A percentile compares a stretch with the other conserved stretches of the same genome.
Conservation (phyloP, 2,329 filamentous ascomycete genomes). For the Monilinia aucupariae region DNA sequence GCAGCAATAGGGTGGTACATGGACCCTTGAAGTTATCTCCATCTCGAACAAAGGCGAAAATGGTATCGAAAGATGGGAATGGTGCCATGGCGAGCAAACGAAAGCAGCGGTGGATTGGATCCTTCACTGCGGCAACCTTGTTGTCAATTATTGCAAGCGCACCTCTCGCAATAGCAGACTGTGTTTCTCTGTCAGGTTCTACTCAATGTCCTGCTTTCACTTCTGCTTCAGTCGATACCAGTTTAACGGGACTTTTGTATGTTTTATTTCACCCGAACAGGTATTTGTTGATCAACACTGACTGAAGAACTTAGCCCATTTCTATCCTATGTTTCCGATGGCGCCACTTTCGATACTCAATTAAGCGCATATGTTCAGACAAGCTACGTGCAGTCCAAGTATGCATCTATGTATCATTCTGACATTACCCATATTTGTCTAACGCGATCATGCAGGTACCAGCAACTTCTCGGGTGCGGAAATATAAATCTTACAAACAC, state of each 20-base stretch:
- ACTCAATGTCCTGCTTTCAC: slow-evolving; percentile 67
- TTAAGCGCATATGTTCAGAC: slow-evolving; percentile 68
- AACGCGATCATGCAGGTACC: slow-evolving; percentile 57
- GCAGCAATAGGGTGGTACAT: slow-evolving; percentile 14
- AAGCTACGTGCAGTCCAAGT: slow-evolving; percentile 75
- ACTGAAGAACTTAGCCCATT: slow-evolving; percentile 60
- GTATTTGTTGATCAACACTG: slow-evolving; percentile 15
- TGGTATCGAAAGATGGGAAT: slow-evolving; percentile 12
- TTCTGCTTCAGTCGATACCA: slow-evolving; percentile 58
- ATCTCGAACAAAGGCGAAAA: slow-evolving; percentile 16
- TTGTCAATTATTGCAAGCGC: slow-evolving; percentile 32
- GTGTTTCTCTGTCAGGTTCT: slow-evolving; percentile 67
- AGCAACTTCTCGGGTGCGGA: slow-evolving; percentile 72
- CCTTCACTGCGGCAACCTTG: slow-evolving; percentile 28
- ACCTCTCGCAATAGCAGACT: slow-evolving; percentile 33
- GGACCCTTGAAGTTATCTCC: slow-evolving; percentile 11
- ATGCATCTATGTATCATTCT: slow-evolving; percentile 35
- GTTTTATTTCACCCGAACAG: slow-evolving; percentile 34
- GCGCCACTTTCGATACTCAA: slow-evolving; percentile 69
- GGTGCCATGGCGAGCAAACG: slow-evolving; percentile 20
- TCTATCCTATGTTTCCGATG: slow-evolving; percentile 72
- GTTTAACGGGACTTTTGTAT: slow-evolving; percentile 59
- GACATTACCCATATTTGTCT: slow-evolving; percentile 27
- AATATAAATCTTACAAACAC: slow-evolving; percentile 73
- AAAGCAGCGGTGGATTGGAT: slow-evolving; percentile 22